Conservation (phyloP, 352 stramenopile species). For the Globisporangium lucens region DNA sequence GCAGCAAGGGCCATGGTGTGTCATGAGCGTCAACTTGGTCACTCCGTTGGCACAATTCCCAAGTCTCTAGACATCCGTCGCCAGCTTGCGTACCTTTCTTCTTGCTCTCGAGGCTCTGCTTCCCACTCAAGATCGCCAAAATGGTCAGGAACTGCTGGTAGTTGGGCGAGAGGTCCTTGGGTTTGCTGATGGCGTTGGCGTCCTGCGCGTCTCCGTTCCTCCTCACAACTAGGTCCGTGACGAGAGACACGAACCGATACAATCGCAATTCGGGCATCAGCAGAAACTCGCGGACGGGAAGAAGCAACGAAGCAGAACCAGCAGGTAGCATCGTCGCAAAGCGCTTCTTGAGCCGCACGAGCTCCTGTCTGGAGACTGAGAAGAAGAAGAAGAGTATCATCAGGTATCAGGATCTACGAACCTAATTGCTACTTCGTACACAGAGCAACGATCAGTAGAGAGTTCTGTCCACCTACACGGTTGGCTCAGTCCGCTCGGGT, state of each 20-base stretch:
- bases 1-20: too few species aligned
- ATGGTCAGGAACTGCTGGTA: constrained; percentile 34
- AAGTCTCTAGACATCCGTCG: too few species aligned
- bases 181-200: not conserved
- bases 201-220: not conserved
- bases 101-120: constrained; percentile 34
- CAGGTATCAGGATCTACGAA: not conserved
- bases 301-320: constrained; percentile 13
- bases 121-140: constrained; percentile 34
- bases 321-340: constrained; percentile 31
- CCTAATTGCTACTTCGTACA: not conserved
- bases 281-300: constrained; percentile 14
- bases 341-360: constrained; percentile 35
- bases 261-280: constrained; percentile 37
- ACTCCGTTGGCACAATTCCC: too few species aligned
- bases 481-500: constrained; percentile 24
- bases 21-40: not conserved
- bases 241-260: constrained; percentile 21
- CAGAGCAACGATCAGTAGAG: not conserved
- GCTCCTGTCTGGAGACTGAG: constrained; percentile 41
- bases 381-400: not conserved
- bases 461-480: constrained; percentile 27
- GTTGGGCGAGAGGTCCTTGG: constrained; percentile 1
- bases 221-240: constrained; percentile 15
- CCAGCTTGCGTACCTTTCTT: constrained; percentile 21